phyloP scores from a whole-genome alignment of 805 yeast genomes.

The Vanderwaltozyma polyspora region DNA sequence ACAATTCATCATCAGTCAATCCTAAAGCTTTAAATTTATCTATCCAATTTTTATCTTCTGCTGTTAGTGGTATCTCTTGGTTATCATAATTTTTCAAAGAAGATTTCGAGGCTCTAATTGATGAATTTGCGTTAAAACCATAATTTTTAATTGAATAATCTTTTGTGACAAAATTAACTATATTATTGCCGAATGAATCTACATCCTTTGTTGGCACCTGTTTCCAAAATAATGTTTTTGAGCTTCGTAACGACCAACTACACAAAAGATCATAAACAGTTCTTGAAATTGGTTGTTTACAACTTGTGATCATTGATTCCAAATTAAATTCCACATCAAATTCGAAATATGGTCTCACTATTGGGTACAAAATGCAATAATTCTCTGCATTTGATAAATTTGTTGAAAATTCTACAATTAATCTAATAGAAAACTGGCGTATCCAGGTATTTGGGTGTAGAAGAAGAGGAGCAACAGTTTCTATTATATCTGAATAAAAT shows the following conservation, averaged over 20 bases:
- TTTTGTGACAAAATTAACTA: conserved; percentile 17
- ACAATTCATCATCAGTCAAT: conserved; percentile 54
- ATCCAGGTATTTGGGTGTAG: conserved; percentile 86
- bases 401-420: conserved; percentile 51
- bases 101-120: conserved; percentile 5
- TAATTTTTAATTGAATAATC: conserved; percentile 20
- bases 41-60: conserved; percentile 65
- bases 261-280: conserved; percentile 52
- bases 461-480: conserved; percentile 42
- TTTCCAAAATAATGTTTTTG: conserved; percentile 74
- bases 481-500: conserved; percentile 44
- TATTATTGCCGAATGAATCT: conserved; percentile 37
- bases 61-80: conserved; percentile 42
- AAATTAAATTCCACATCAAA: conserved; percentile 67
- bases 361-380: conserved; percentile 74
- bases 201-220: conserved; percentile 28
- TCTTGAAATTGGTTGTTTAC: conserved; percentile 56
- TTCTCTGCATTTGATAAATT: conserved; percentile 65
- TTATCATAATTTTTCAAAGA: conserved; percentile 30
- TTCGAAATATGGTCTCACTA: conserved; percentile 61
- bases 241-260: conserved; percentile 60
- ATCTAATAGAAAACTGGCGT: conserved; percentile 51
- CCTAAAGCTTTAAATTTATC: conserved; percentile 64
- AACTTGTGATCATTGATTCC: conserved; percentile 53
- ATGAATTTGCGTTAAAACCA: conserved; percentile 13